Evolutionary conservation across 1,139 yeast genomes (phyloP).

Genomic region (Candida sp.): DNA sequence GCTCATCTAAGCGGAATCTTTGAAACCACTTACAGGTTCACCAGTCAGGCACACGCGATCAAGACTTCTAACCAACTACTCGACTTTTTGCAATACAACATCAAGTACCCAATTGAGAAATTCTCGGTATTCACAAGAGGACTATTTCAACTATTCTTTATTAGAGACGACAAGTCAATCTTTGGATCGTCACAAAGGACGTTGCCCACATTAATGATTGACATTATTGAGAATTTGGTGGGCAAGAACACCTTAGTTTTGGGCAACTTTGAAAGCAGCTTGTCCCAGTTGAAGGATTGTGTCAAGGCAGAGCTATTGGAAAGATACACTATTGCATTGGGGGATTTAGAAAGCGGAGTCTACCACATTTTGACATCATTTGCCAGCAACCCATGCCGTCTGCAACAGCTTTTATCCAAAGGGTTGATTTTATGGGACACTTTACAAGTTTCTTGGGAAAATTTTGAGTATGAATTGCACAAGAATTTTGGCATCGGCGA

Average conservation of each 20-base stretch:
- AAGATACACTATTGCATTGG: slow-evolving; percentile 6
- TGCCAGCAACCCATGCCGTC: slow-evolving; percentile 82
- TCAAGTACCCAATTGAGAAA: slow-evolving; percentile 28
- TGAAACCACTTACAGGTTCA: slow-evolving; percentile 29
- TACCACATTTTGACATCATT: slow-evolving; percentile 60
- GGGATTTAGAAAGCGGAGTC: slow-evolving; percentile 47
- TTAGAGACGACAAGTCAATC: slow-evolving; percentile 63
- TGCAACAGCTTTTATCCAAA: slow-evolving; percentile 70
- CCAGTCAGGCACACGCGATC: slow-evolving; percentile 24
- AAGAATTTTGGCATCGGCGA: slow-evolving; percentile 39
- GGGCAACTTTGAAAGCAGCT: slow-evolving; percentile 25
- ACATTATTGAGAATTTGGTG: slow-evolving; percentile 27
- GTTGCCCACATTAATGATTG: slow-evolving; percentile 19
- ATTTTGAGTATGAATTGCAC: slow-evolving; percentile 48
- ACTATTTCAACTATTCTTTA: slow-evolving; percentile 59
- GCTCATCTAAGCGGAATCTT: slow-evolving; percentile 39
- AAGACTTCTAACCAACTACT: slow-evolving; percentile 36
- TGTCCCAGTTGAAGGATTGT: slow-evolving; percentile 20
- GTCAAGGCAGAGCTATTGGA: slow-evolving; percentile 13
- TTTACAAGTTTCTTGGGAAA: slow-evolving; percentile 71
- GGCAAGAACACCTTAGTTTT: slow-evolving; percentile 28
- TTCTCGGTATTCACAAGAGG: slow-evolving; percentile 64
- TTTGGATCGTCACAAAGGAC: slow-evolving; percentile 31
- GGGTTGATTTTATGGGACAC: slow-evolving; percentile 74
- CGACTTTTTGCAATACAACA: slow-evolving; percentile 36